Conservation (phyloP, 148 eudicot genomes). For the Rhododendron mucronatum region DNA sequence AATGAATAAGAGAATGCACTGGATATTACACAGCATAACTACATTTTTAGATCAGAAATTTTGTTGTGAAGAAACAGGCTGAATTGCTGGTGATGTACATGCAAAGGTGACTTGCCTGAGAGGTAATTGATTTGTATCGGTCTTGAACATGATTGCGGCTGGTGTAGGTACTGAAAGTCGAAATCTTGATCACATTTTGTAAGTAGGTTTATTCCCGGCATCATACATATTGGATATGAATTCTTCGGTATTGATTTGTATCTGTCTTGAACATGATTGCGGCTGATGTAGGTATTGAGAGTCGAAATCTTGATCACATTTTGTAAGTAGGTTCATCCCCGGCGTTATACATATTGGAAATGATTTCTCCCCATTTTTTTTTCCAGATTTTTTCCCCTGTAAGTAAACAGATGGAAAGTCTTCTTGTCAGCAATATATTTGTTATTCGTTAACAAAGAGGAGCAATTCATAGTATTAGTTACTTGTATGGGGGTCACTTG, state of each 20-base stretch:
- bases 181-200: slow-evolving; percentile 17
- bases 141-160: not conserved
- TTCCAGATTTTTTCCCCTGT: not conserved
- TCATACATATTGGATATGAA: not conserved
- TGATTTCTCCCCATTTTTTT: not conserved
- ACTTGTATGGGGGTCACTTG: not conserved
- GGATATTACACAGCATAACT: not conserved
- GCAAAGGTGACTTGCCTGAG: not conserved
- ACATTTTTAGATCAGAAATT: not conserved
- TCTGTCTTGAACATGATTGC: not conserved
- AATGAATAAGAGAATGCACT: slow-evolving; percentile 11
- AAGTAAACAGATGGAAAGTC: not conserved
- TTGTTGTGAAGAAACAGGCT: not conserved
- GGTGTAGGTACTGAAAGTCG: not conserved
- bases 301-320: slow-evolving; percentile 11
- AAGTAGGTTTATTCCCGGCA: slow-evolving; percentile 4
- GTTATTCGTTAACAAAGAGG: slow-evolving; percentile 1
- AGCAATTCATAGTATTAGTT: not conserved
- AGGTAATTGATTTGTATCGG: not conserved
- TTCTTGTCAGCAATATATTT: not conserved
- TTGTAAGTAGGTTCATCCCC: slow-evolving; percentile 9
- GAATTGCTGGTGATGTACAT: slow-evolving; percentile 6
- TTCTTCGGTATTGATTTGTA: not conserved
- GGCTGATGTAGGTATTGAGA: not conserved
- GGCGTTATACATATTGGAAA: not conserved